phyloP scores from a whole-genome alignment of 2,329 filamentous ascomycete species.

The Aureobasidium sp. region DNA sequence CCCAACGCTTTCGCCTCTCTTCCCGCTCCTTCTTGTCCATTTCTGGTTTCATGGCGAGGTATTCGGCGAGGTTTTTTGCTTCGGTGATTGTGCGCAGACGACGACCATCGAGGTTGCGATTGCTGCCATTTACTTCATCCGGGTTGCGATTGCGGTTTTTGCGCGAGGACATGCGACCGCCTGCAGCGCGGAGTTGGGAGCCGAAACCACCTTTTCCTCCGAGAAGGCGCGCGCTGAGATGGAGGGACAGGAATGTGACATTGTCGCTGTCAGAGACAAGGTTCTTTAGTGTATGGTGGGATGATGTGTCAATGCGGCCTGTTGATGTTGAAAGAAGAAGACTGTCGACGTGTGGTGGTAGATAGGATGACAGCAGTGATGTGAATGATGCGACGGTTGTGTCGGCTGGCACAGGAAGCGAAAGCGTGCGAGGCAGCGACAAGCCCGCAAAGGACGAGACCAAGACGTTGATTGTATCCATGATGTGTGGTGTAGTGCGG shows the following conservation, averaged over 20 bases:
- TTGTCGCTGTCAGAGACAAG: slow-evolving; percentile 45
- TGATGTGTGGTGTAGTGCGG: slow-evolving; percentile 5
- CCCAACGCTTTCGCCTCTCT: slow-evolving; percentile 74
- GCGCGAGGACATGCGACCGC: slow-evolving; percentile 94
- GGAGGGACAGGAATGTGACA: slow-evolving; percentile 67
- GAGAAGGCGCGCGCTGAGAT: slow-evolving; percentile 69
- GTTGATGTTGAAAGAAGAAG: slow-evolving; percentile 81
- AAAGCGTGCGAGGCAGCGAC: slow-evolving; percentile 64
- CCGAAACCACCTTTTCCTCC: slow-evolving; percentile 98
- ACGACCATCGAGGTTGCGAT: slow-evolving; percentile 85
- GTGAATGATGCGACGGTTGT: slow-evolving; percentile 57
- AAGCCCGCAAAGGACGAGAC: slow-evolving; percentile 79
- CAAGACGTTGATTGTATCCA: slow-evolving; percentile 62
- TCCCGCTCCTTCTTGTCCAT: slow-evolving; percentile 96
- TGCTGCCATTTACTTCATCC: slow-evolving; percentile 74
- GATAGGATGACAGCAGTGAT: slow-evolving; percentile 52
- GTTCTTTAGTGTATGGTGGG: slow-evolving; percentile 50
- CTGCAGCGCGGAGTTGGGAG: slow-evolving; percentile 90
- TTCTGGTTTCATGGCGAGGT: slow-evolving; percentile 89
- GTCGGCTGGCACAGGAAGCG: slow-evolving; percentile 52
- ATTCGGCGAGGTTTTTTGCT: slow-evolving; percentile 90
- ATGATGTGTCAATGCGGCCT: slow-evolving; percentile 55
- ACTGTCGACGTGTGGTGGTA: slow-evolving; percentile 46
- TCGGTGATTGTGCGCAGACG: slow-evolving; percentile 87
- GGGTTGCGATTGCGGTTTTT: slow-evolving; percentile 72